phyloP scores from a whole-genome alignment of 148 eudicot species.

The Fagopyrum homotropicum region DNA sequence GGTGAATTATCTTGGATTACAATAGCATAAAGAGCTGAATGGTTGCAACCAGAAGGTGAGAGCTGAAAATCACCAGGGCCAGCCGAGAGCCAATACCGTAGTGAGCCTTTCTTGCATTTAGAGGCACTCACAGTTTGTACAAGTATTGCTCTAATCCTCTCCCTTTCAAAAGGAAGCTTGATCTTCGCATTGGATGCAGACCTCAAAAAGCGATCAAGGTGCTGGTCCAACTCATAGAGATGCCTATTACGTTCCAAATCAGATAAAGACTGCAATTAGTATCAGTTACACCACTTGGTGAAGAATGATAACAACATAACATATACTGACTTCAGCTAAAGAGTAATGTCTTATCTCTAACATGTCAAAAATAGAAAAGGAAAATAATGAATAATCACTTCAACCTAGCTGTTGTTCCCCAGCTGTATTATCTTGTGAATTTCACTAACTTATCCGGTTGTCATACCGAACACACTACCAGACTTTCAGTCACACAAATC shows the following conservation, averaged over 20 bases:
- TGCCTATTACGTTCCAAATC: conserved; percentile 28
- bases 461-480: too few relatives aligned
- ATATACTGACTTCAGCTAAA: too few relatives aligned
- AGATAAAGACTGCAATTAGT: too few relatives aligned
- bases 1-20: conserved; percentile 43
- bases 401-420: too few relatives aligned
- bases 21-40: conserved; percentile 60
- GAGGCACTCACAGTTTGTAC: conserved; percentile 71
- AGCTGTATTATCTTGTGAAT: not conserved
- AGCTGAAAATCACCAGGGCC: conserved; percentile 85
- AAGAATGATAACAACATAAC: too few relatives aligned
- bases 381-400: too few relatives aligned
- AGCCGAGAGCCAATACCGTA: conserved; percentile 83
- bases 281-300: too few relatives aligned
- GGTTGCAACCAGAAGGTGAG: conserved; percentile 48
- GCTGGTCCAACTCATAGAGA: conserved; percentile 84
- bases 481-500: not conserved
- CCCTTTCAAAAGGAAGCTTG: conserved; percentile 58
- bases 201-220: conserved; percentile 71
- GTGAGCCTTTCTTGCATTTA: conserved; percentile 60
- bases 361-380: too few relatives aligned
- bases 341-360: too few relatives aligned
- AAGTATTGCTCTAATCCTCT: conserved; percentile 57
- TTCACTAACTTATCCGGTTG: too few relatives aligned
- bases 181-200: conserved; percentile 75